Conservation (phyloP, 208 protist genomes). For the Wallacemonas sp. region DNA sequence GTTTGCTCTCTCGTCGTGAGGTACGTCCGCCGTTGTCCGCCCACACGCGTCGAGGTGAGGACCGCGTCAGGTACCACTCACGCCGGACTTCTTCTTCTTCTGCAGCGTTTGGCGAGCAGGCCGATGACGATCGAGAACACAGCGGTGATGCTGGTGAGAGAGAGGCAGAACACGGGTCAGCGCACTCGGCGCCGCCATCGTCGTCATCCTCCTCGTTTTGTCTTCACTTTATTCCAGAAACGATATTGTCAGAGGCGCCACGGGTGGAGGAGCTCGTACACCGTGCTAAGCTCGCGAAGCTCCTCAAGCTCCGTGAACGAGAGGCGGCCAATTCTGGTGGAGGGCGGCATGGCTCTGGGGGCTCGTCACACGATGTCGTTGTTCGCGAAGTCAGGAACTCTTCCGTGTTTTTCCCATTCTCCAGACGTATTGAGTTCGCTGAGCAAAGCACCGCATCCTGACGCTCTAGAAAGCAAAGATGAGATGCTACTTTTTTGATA, state of each 20-base stretch:
- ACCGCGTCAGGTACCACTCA: slow-evolving; percentile 11
- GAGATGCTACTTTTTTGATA: too few species aligned
- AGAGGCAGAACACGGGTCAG: too few species aligned
- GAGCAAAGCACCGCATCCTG: too few species aligned
- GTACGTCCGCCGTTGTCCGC: slow-evolving; percentile 1
- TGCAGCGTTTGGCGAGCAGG: not conserved
- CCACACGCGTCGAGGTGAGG: not conserved
- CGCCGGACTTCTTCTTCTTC: not conserved
- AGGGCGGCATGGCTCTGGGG: not conserved
- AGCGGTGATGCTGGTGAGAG: too few species aligned
- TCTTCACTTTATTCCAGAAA: slow-evolving; percentile 38
- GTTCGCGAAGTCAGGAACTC: slow-evolving; percentile 19
- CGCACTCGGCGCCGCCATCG: slow-evolving; percentile 16
- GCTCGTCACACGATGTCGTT: not conserved
- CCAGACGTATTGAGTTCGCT: slow-evolving; percentile 23
- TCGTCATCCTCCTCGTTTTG: slow-evolving; percentile 39
- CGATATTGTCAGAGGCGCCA: slow-evolving; percentile 29
- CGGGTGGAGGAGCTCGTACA: slow-evolving; percentile 42
- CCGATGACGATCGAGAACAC: too few species aligned
- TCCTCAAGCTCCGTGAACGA: slow-evolving; percentile 6
- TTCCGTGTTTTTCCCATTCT: slow-evolving; percentile 37
- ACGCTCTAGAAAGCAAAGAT: too few species aligned
- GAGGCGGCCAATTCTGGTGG: not conserved
- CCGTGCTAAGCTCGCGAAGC: slow-evolving; percentile 18
- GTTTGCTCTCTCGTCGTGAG: not conserved